Evolutionary conservation across 768 basidiomycete species (phyloP).

Genomic region (Punctularia strigosozonata): DNA sequence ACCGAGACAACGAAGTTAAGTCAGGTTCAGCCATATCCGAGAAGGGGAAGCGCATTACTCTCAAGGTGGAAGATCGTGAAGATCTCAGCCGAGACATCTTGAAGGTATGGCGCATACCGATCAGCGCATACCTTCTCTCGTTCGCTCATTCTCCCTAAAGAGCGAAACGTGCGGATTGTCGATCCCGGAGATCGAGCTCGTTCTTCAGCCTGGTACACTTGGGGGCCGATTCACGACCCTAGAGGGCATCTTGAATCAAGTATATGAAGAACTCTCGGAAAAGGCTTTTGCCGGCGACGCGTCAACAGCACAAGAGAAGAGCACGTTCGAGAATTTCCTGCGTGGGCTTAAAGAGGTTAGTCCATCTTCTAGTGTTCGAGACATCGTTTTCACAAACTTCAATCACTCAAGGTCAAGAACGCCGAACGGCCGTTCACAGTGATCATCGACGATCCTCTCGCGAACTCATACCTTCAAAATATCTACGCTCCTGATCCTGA

Average conservation of each 20-base stretch:
- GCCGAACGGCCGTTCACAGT: constrained; percentile 78
- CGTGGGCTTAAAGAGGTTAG: constrained; percentile 60
- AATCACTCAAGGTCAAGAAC: constrained; percentile 48
- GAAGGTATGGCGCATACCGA: constrained; percentile 45
- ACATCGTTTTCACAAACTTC: neutral
- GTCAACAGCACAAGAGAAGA: constrained; percentile 29
- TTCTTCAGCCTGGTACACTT: constrained; percentile 84
- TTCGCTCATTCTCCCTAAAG: constrained; percentile 26
- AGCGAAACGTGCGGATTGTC: constrained; percentile 85
- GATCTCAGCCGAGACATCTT: constrained; percentile 89
- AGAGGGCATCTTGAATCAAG: constrained; percentile 88
- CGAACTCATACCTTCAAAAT: constrained; percentile 94
- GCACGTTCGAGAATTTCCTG: constrained; percentile 69
- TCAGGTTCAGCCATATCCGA: constrained; percentile 83
- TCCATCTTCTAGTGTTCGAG: neutral
- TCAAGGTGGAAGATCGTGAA: constrained; percentile 87
- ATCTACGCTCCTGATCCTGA: constrained; percentile 96
- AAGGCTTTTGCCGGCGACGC: constrained; percentile 82
- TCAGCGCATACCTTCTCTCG: neutral
- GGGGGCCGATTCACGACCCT: constrained; percentile 97
- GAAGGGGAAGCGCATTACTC: constrained; percentile 74
- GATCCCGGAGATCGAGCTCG: constrained; percentile 92
- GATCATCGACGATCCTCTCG: constrained; percentile 89
- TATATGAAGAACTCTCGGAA: constrained; percentile 88
- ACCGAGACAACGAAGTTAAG: constrained; percentile 97